Evolutionary conservation across 257 asterid genomes (phyloP), one percentile per base, ranked within the genome.

Genomic region (Salvia rosmarinus): DNA sequence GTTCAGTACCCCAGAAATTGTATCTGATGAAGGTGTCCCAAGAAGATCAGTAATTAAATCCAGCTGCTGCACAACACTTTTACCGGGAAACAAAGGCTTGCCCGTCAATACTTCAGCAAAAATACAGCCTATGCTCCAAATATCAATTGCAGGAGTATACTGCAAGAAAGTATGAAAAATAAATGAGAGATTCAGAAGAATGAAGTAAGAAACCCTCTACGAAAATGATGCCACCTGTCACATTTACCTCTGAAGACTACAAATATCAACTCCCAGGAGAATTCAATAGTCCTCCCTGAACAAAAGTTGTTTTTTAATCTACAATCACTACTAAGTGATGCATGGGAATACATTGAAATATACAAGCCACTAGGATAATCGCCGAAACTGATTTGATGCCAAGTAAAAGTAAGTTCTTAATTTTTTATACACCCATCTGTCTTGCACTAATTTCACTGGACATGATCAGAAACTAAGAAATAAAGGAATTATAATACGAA

Each of bases 141-240:
- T 85, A 71, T 93, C 98, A 65, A 93, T 90, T 16, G 96, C 98
- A 34, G 96, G 92, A 42, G 97, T 93, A 64, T 93, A 90, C 98
- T 90, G 95, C 91, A 89, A 67, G 72, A 47, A 54, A 51, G 70
- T 34, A 35, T 10, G 32, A 11, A 60, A 73, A 19, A 75, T n/a
- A 71, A 37, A 17, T 78, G 55, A 87, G 80, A 62, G 42, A 72
- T 37, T 69, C 51, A 74, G 21, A 74, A 60, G 39, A 28, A 64
- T 49, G 64, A 50, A 74, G 12, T 23, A 64, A 44, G 56, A 75
- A 71, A 51, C 42, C 77, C 75, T 72, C 60, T 51, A 51, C 23
- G 57, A 52, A 82, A 79, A 58, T 64, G 75, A 79, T 55, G 71
- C 87, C 82, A 80, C 90, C 85, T 63, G 80, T 79, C 85, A 79